Percentiles rank a stretch among this genome's conserved stretches.
phyloP scores from a whole-genome alignment of 768 basidiomycete genomes.

The Kwoniella heveanensis region DNA sequence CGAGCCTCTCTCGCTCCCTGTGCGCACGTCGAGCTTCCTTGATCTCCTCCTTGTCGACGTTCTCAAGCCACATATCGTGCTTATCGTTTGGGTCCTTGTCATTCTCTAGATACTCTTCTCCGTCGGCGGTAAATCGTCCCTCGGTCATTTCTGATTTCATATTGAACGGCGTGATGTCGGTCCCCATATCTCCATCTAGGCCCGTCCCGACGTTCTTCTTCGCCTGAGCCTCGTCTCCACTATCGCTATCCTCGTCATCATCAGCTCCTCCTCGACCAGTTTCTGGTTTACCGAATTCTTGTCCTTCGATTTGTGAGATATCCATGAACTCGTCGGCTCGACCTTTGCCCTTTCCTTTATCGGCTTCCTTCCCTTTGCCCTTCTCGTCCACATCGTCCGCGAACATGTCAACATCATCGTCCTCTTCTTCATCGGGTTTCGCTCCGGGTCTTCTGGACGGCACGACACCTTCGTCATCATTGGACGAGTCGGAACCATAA shows the following conservation, averaged over 20 bases:
- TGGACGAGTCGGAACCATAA: slow-evolving; percentile 91
- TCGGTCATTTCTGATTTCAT: slow-evolving; percentile 99
- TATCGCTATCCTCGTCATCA: slow-evolving; percentile 56
- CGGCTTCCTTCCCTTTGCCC: slow-evolving; percentile 56
- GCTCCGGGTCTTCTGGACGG: slow-evolving; percentile 64
- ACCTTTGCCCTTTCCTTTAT: slow-evolving; percentile 33
- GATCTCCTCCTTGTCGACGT: slow-evolving; percentile 77
- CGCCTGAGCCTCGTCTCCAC: slow-evolving; percentile 69
- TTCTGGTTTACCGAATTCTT: slow-evolving; percentile 68
- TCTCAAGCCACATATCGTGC: slow-evolving; percentile 96
- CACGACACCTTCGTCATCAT: slow-evolving; percentile 93
- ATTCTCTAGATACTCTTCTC: slow-evolving; percentile 69
- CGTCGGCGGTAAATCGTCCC: slow-evolving; percentile 94
- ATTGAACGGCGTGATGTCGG: slow-evolving; percentile 90
- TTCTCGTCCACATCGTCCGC: slow-evolving; percentile 61
- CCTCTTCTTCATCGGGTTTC: slow-evolving; percentile 55
- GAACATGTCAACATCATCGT: slow-evolving; percentile 72
- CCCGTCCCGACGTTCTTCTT: slow-evolving; percentile 65
- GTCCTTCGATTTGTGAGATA: slow-evolving; percentile 94
- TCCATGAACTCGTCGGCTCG: slow-evolving; percentile 74
- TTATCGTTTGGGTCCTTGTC: slow-evolving; percentile 84
- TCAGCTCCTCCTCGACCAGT: slow-evolving; percentile 6
- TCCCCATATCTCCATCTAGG: slow-evolving; percentile 70
- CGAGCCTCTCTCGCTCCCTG: slow-evolving; percentile 69
- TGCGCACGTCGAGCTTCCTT: slow-evolving; percentile 76